Base-by-base conservation (phyloP, 768 basidiomycete species). In the Macrocybe gigantea region DNA sequence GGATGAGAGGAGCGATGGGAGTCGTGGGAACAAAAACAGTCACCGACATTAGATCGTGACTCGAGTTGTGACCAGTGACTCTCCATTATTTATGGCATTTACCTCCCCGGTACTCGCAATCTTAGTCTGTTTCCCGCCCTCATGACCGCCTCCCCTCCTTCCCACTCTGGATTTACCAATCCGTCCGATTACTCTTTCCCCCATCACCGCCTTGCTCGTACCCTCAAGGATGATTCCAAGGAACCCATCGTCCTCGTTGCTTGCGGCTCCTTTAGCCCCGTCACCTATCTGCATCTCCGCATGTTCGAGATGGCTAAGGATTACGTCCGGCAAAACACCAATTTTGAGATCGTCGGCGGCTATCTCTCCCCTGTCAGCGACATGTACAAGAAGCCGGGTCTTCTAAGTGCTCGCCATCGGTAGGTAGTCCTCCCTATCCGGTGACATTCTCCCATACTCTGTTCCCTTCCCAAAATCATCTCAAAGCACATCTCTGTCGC, bases 281-380 rank as follows among this genome's bases (percentile, higher is more conserved):
- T 96, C 53, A 96, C 94, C n/a, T 95, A 93, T 61, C 86, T 95
- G 44, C 93, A 96, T 61, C 80, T 97, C 52, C 89, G 96, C 56
- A 97, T 99, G 93, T 99, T 98, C 68, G 96, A 98, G 64, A 98
- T 99, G 96, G 96, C 95, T 48, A 88, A 87, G 69, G 96, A 98
- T 73, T 93, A 93, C 60, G 82, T 89, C 45, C 82, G 91, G 44
- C 88, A 93, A 58, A 91, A 93, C 65, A 93, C 91, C 41, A 73
- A 88, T 54, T 96, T 90, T 59, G 92, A 96, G 67, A 89, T 99
- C 57, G 76, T 97, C 58, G 96, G 88, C 29, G 93, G 93, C 2
- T 98, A 97, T 69, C 82, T 97, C 59, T 95, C 93, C 56, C 95
- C 96, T 32, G 96, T 99, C 62, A 87, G 83, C 60, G 93, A 95